phyloP scores from a whole-genome alignment of 192 early-diverging fungal genomes.

The Jimgerdemannia flammicorona region DNA sequence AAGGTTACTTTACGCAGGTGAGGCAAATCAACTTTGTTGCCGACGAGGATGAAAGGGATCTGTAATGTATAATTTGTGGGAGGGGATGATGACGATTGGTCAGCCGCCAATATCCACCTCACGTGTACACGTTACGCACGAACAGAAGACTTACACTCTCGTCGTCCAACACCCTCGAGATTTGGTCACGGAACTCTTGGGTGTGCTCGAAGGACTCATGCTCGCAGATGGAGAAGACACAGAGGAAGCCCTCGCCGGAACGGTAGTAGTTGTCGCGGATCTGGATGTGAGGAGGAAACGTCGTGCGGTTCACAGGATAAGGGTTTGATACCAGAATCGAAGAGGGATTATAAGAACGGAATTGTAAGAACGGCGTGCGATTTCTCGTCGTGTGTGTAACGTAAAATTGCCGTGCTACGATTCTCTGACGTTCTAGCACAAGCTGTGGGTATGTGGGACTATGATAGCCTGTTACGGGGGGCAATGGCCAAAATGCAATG shows the following conservation, averaged over 20 bases:
- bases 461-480: too few species aligned
- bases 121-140: too few species aligned
- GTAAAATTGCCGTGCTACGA: too few species aligned
- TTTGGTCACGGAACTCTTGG: constrained; percentile 83
- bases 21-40: constrained; percentile 71
- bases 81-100: constrained; percentile 32
- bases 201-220: constrained; percentile 77
- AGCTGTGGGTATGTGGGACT: too few species aligned
- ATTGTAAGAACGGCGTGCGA: too few species aligned
- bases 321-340: too few species aligned
- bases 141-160: constrained; percentile 48
- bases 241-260: constrained; percentile 81
- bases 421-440: too few species aligned
- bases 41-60: constrained; percentile 80
- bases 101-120: constrained; percentile 22
- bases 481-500: too few species aligned
- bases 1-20: constrained; percentile 57
- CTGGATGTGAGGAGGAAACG: too few species aligned
- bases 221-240: constrained; percentile 82
- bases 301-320: too few species aligned
- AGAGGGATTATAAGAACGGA: too few species aligned
- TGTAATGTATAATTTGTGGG: constrained; percentile 7
- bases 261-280: constrained; percentile 87
- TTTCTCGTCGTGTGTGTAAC: too few species aligned
- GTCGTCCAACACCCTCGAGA: constrained; percentile 79